Base-by-base conservation (phyloP, 371 early-diverging fungal genomes). In the Haplosporangium sp. region DNA sequence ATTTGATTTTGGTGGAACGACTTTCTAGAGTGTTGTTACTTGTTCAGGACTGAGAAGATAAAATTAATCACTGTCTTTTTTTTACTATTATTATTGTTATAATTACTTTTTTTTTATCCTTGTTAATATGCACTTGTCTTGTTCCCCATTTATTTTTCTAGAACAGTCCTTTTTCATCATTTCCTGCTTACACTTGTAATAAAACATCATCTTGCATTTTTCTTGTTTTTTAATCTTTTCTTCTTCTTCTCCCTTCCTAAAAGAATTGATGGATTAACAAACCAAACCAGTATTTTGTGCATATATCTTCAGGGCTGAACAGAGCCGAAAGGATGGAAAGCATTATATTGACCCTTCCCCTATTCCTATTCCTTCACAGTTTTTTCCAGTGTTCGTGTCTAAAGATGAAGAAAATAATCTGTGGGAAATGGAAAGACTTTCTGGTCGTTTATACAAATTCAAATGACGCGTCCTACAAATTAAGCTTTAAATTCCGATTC, bases 1-100 rank as follows among this genome's bases (percentile, higher is more conserved):
- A 90, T 60, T 50, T 88, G 17, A 72, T 85, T 8, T 69, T 88
- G 52, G 84, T 85, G 2, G 88, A 89, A 55, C 83, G 90, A 58
- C 77, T 90, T 55, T 86, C 81, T 3, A 47, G 81, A 6, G 75
- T 81, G 42, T 13, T 81, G 52, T 39, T 81, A 1, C 68, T 81
- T 3, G 75, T 81, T 0, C 71, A 72, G 50, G 81, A 86, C 45
- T 71, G 40, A 39, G 3, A 60, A 42, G 34, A 11, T 0, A 27
- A 27, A 27, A 27, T n/a, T 44, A 44, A 9, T 44, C 13, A 48
- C 13, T 17, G 4, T 17, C 17, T 2, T 48, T 13, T 48, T n/a
- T 13, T 48, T 13, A 3, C 17, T 13, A 17, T 17, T 17, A 48
- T 17, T 48, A 13, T 48, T 13, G 13, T 48, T 17, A 17, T 17